Evolutionary conservation across 495 filamentous ascomycete genomes (phyloP).

Genomic region (Opeltia flavorubescens): DNA sequence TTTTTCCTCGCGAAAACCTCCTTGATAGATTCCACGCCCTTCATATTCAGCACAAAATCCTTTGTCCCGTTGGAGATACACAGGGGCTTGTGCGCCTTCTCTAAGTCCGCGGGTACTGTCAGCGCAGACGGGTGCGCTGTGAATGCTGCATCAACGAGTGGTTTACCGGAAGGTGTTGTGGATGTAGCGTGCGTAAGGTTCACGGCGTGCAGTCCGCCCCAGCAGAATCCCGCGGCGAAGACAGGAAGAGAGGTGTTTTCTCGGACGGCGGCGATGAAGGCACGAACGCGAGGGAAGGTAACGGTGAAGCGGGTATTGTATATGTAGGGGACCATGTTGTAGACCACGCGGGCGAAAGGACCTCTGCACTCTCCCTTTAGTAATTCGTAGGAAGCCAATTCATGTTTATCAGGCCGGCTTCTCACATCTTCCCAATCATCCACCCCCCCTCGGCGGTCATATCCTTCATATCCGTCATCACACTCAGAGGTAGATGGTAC

Average conservation of each 20-base stretch:
- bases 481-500: conserved; percentile 4
- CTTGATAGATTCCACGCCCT: too few species aligned
- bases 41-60: too few species aligned
- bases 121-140: conserved; percentile 40
- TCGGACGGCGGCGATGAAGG: conserved; percentile 34
- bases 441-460: neutral
- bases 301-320: conserved; percentile 20
- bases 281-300: conserved; percentile 27
- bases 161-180: neutral
- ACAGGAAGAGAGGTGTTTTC: conserved; percentile 8
- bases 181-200: conserved; percentile 25
- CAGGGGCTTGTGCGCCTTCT: too few species aligned
- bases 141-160: conserved; percentile 37
- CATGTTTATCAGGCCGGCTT: neutral
- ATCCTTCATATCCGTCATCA: neutral
- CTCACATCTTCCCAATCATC: neutral
- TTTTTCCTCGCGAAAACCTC: too few species aligned
- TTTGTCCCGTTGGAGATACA: too few species aligned
- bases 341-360: neutral
- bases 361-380: neutral
- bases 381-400: neutral
- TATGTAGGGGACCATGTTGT: conserved; percentile 22
- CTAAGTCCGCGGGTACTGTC: too few species aligned
- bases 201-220: conserved; percentile 13
- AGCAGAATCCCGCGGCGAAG: neutral